Evolutionary conservation across 192 early-diverging fungal species (phyloP).

Genomic region (Linnemannia exigua): DNA sequence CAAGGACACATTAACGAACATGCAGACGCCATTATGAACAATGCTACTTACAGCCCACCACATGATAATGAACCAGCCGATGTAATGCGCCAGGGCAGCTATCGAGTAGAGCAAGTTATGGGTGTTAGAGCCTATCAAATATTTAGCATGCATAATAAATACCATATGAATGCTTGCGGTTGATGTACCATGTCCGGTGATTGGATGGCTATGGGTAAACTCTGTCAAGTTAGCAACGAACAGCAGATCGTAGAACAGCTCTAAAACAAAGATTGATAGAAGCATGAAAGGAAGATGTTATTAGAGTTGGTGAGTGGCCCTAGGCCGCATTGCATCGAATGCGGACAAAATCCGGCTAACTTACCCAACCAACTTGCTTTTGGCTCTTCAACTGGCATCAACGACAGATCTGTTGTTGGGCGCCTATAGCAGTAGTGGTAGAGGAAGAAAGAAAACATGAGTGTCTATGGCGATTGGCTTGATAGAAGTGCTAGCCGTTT

Average conservation of each 20-base stretch:
- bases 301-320: background rate
- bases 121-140: background rate
- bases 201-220: slow-evolving; percentile 63
- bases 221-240: slow-evolving; percentile 63
- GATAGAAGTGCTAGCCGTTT: background rate
- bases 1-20: too few species aligned
- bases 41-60: slow-evolving; percentile 59
- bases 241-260: slow-evolving; percentile 67
- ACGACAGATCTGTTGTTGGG: slow-evolving; percentile 41
- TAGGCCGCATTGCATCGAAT: too few species aligned
- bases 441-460: background rate
- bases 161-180: background rate
- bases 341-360: background rate
- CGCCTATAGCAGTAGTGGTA: slow-evolving; percentile 1
- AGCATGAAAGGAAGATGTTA: background rate
- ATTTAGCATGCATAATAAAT: background rate
- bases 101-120: background rate
- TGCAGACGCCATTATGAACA: background rate
- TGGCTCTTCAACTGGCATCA: slow-evolving; percentile 35
- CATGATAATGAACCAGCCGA: slow-evolving; percentile 65
- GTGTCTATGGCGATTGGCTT: background rate
- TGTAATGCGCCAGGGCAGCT: slow-evolving; percentile 57
- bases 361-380: slow-evolving; percentile 50
- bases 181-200: slow-evolving; percentile 45
- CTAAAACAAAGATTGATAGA: slow-evolving; percentile 27